Base-by-base conservation (phyloP, 805 yeast species). In the Lipomyces chichibuensis region DNA sequence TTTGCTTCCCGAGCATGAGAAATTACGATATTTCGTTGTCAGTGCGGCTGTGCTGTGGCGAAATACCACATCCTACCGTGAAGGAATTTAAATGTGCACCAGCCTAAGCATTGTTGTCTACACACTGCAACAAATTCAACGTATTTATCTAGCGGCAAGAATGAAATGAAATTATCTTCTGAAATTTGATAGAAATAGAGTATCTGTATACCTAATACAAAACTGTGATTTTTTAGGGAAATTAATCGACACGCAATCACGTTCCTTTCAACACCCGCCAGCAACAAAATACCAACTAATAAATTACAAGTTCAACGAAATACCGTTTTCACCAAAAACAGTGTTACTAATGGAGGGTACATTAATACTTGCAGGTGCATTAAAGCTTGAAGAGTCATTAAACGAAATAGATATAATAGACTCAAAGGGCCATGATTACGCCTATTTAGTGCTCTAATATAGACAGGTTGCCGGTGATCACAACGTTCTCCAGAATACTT, bases 391-490 rank as follows among this genome's bases (percentile, higher is more conserved):
- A 7, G 23, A 43, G 49, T 9, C 9, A 8, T 17, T n/a, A n/a
- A 5, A 43, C 20, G 32, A 29, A 43, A 43, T 43, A 43, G 23
- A 43, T 43, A 43, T 17, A 43, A 43, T 43, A 43, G 13, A 37
- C 39, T 3, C 39, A 43, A n/a, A 43, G 3, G 49, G 49, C 49
- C 3, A 7, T 43, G 23, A 43, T 43, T 43, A 43, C 49, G 49
- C 49, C 49, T n/a, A 43, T 4, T 64, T 80, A 92, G 80, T 93
- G 98, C 82, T 93, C 98, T 76, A 93, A 85, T 75, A 95, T 93
- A 75, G 96, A 92, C 80, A 94, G 85, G 82, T 91, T 92, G 79
- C 99, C 99, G 62, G 99, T 94, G 75, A 94, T 91, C 70, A 94
- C 99, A 61, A 94, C 98, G 77, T 95, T 95, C 80, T 95, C 99